These are phyloP conservation scores for Bidens hawaiensis DNA, from an alignment of 140 eudicot genomes.

Conservation along the genomic window DNA sequence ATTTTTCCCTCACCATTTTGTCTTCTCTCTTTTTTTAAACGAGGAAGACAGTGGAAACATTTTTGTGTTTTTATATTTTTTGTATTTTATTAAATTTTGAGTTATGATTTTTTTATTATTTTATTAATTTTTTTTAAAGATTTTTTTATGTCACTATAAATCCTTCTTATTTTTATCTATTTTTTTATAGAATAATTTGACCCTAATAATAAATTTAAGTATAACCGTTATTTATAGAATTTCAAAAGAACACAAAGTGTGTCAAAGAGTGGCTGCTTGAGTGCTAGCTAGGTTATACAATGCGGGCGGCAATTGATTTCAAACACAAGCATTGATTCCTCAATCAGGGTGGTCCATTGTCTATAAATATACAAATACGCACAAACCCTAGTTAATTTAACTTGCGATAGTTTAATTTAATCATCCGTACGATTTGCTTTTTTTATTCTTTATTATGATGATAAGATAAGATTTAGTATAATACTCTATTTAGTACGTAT, in stretches of 20 bases:
- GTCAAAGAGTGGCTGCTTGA: not conserved
- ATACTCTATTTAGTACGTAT: conserved; percentile 9
- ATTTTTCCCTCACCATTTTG: too few species aligned
- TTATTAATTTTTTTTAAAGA: too few species aligned
- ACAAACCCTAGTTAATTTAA: not conserved
- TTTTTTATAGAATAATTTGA: too few species aligned
- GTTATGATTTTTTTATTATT: too few species aligned
- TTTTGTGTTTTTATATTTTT: too few species aligned
- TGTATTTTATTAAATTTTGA: too few species aligned
- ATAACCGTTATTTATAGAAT: not conserved
- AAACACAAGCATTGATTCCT: conserved; percentile 19
- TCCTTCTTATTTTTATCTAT: too few species aligned
- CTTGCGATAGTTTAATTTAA: not conserved
- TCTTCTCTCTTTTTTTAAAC: too few species aligned
- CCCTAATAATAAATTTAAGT: too few species aligned
- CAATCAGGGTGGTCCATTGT: conserved; percentile 26
- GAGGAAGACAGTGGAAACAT: too few species aligned
- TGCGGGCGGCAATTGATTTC: conserved; percentile 1
- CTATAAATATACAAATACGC: conserved; percentile 1
- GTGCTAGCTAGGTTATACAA: not conserved
- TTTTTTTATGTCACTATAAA: too few species aligned
- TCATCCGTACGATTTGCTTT: conserved; percentile 15
- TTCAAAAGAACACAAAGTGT: not conserved
- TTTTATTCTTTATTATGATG: not conserved
- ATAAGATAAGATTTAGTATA: conserved; percentile 12